Evolutionary conservation across 306 rosid species (phyloP), one percentile per base, ranked within the genome.

Genomic region (Medicago ruthenica): DNA sequence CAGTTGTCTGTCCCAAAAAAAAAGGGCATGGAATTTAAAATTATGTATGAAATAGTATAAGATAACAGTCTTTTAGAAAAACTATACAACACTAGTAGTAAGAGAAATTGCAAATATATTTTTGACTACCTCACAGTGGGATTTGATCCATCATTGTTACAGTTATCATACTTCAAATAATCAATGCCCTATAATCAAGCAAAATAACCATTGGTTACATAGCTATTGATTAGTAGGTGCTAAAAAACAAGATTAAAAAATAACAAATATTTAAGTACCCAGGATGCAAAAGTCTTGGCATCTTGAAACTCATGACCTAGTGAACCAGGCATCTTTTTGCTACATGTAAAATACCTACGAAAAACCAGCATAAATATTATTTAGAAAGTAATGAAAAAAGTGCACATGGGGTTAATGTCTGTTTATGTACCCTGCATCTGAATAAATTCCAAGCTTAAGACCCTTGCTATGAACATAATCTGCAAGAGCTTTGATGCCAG

Each of bases 81-180:
- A 65, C 22, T 48, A 14, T 1, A 48, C 31, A 27, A 27, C 31
- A 48, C 54, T 5, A 15, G 65, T 39, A 67, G 69, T 58, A 9
- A 47, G 59, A 8, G 2, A 68, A 68, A 45, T 45, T 15, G 7
- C 5, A 74, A 64, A 37, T 37, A 16, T 64, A 37, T 60, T 64
- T 59, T 67, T n/a, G 40, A 72, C 40, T 87, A 95, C 99, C 99
- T 90, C 1, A 42, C 79, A 17, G 97, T 89, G 31, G 99, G 97
- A 61, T 81, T 95, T 67, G 88, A 71, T 74, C 78, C 95, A 74
- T 69, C 99, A 79, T 85, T 89, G 72, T 81, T 12, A 79, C 97
- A 95, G 61, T 95, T 95, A 76, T 95, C 97, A 82, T 95, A 92
- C 92, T 95, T 95, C 97, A 95, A 88, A 80, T 95, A 95, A 83